Evolutionary conservation across 768 basidiomycete species (phyloP).

Genomic region (Mycena maculata): DNA sequence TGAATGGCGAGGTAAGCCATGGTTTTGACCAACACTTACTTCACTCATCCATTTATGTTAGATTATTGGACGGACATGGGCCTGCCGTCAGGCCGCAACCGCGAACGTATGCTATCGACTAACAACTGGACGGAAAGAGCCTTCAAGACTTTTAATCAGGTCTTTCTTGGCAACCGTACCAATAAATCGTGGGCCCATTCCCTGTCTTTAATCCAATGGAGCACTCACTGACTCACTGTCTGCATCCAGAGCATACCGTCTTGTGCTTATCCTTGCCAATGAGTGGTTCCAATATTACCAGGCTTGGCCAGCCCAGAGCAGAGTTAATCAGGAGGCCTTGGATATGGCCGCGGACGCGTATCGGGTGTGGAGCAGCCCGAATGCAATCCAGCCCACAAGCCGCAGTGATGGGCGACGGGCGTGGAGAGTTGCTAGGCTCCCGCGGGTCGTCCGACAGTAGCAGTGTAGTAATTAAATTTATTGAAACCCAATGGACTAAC

Average conservation of each 20-base stretch:
- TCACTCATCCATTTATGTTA: background rate
- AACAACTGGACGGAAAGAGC: constrained; percentile 35
- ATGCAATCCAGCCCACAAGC: background rate
- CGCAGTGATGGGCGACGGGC: background rate
- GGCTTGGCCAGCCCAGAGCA: constrained; percentile 6
- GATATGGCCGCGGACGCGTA: background rate
- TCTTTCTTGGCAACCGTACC: constrained; percentile 24
- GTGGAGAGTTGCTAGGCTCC: constrained; percentile 3
- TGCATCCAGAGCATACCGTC: constrained; percentile 3
- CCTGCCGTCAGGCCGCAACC: constrained; percentile 11
- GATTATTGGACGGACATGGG: constrained; percentile 30
- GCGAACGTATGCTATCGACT: constrained; percentile 20
- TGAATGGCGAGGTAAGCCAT: constrained; percentile 20
- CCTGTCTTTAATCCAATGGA: background rate
- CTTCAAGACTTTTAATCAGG: constrained; percentile 31
- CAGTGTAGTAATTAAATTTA: background rate
- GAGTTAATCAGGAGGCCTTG: constrained; percentile 12
- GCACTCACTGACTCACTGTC: too few species aligned
- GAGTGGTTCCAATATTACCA: constrained; percentile 29
- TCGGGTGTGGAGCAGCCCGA: constrained; percentile 8
- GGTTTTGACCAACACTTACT: too few species aligned
- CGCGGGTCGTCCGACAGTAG: background rate
- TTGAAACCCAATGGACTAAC: background rate
- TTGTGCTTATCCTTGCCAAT: constrained; percentile 26
- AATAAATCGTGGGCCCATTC: constrained; percentile 22